A percentile compares a stretch with the other conserved stretches of the same genome.
These are phyloP conservation scores for Hordeum vulgare DNA, from an alignment of 176 grass and related monocot species.

Conservation along the genomic window MorexV3_pseudomolecules_assembly NC_058521.1:608130496-608130995, in stretches of 20 bases:
- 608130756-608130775: not conserved
- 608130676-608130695: too few species aligned
- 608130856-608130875: not conserved
- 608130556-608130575: too few species aligned
- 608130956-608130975: slow-evolving; percentile 39
- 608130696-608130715: too few species aligned
- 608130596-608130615: too few species aligned
- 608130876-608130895: not conserved
- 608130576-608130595: too few species aligned
- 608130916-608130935: slow-evolving; percentile 29
- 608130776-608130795: not conserved
- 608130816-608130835: not conserved
- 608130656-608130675: too few species aligned
- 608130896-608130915: not conserved
- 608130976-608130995: slow-evolving; percentile 26
- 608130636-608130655: too few species aligned
- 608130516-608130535: too few species aligned
- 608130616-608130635: too few species aligned
- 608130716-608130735: not conserved
- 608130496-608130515: too few species aligned
- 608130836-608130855: not conserved
- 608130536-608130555: too few species aligned
- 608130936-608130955: slow-evolving; percentile 43
- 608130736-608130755: not conserved
- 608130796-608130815: not conserved